Evolutionary conservation across 2,329 filamentous ascomycete species (phyloP).

Genomic region (Aaosphaeria arxii): DNA sequence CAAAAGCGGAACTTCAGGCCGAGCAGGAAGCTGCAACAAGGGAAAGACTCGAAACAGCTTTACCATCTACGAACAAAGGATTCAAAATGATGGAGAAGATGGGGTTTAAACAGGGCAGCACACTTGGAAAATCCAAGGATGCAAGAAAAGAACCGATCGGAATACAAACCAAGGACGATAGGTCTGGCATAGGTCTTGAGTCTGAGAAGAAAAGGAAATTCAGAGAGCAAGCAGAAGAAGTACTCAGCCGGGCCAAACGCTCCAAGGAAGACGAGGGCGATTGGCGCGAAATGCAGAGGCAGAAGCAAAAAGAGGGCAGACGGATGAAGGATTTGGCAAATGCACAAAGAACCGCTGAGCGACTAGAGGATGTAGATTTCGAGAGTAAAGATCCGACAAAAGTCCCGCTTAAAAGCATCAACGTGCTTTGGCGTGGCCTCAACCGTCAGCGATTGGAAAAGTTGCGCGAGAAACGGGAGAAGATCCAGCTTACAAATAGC

Average conservation of each 20-base stretch:
- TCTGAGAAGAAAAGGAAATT: conserved; percentile 76
- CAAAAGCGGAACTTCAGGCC: conserved; percentile 78
- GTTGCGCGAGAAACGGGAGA: conserved; percentile 56
- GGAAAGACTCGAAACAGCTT: conserved; percentile 68
- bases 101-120: conserved; percentile 76
- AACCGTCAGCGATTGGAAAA: conserved; percentile 67
- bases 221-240: conserved; percentile 35
- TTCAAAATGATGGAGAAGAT: conserved; percentile 96
- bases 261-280: conserved; percentile 47
- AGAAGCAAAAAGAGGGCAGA: conserved; percentile 34
- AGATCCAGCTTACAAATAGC: conserved; percentile 25
- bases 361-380: conserved; percentile 54
- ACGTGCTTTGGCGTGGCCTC: conserved; percentile 76
- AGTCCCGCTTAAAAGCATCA: conserved; percentile 63
- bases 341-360: conserved; percentile 80
- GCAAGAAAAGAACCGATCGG: conserved; percentile 69
- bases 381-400: conserved; percentile 27
- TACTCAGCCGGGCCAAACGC: conserved; percentile 29
- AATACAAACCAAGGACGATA: conserved; percentile 72
- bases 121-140: conserved; percentile 63
- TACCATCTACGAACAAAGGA: conserved; percentile 75
- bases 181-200: conserved; percentile 80
- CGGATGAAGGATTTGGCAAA: conserved; percentile 68
- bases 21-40: conserved; percentile 72
- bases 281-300: conserved; percentile 31